phyloP scores from a whole-genome alignment of 2,329 filamentous ascomycete species.

The Fusarium cyanostomum region DNA sequence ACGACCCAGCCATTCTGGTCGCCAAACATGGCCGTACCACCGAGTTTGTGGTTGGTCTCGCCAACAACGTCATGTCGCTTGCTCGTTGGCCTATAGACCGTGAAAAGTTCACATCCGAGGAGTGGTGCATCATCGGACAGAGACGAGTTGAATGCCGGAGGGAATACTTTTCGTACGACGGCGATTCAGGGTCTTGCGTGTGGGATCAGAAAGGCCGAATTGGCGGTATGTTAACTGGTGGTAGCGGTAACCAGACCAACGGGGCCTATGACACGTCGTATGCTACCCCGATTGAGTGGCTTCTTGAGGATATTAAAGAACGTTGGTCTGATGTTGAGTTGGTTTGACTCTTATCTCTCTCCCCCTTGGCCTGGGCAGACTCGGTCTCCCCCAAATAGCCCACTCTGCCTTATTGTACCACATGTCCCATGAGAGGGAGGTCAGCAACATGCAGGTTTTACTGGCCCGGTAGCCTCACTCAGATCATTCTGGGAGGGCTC shows the following conservation, averaged over 20 bases:
- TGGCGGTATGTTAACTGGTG: background rate
- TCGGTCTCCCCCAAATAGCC: too few species aligned
- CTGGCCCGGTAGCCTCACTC: too few species aligned
- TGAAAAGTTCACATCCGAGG: background rate
- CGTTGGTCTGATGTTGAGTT: constrained; percentile 10
- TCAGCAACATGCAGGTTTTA: too few species aligned
- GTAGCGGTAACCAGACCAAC: background rate
- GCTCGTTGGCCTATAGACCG: background rate
- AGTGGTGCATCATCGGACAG: constrained; percentile 7
- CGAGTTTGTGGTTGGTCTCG: background rate
- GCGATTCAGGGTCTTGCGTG: constrained; percentile 9
- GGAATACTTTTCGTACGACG: background rate
- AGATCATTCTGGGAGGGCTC: too few species aligned
- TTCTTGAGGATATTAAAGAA: constrained; percentile 5
- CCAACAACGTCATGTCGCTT: background rate
- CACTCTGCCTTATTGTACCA: too few species aligned
- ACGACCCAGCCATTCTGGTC: background rate
- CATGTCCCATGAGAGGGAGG: too few species aligned
- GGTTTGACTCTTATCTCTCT: too few species aligned
- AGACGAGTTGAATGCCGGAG: background rate
- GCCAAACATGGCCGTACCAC: background rate
- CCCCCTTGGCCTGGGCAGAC: too few species aligned
- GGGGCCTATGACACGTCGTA: constrained; percentile 3
- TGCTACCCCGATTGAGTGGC: constrained; percentile 17
- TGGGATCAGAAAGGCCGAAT: background rate